Evolutionary conservation across 2,329 filamentous ascomycete species (phyloP), one percentile per base, ranked within the genome.

Genomic region (Lachnellula occidentalis): DNA sequence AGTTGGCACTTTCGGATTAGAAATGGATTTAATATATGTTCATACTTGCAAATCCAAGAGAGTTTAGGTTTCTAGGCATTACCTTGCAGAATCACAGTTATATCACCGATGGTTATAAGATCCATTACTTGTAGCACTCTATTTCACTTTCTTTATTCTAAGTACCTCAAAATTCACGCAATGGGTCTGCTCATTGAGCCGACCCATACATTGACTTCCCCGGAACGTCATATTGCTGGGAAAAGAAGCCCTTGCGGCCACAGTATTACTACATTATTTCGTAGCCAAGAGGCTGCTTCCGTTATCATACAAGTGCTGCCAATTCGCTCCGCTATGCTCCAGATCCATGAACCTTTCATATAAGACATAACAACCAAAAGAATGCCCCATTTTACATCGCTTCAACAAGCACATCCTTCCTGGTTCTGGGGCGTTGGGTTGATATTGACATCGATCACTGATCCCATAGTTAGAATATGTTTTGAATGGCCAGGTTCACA

Each of bases 361-460:
- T 59, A 60, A 64, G 42, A 64, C 58, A 59, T 63, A 24, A 60
- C 41, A 48, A 53, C 46, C 53, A 64, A 63, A 48, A 48, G 53
- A 63, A 51, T 36, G 39, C 21, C 51, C 31, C 48, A 19, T 47
- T 45, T 54, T 55, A 24, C 49, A 50, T 41, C 34, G 34, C 11
- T 62, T 69, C 71, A 88, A 74, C 85, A 88, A 48, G 83, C 76
- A 71, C 88, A 92, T 55, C 86, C 84, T 58, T 91, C 87, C 72
- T 92, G 88, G 68, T 78, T 80, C 60, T 83, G 75, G 56, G 83
- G 81, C 64, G 82, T 79, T 53, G 82, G 82, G 73, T 84, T 90
- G 68, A 91, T 92, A 74, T 92, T 94, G 64, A 95, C 90, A 74
- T 95, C 90, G 69, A 95, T 95, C 88, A 94, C 90, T 94, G 65